These are phyloP conservation scores for Biancaea sappan DNA, from an alignment of 306 rosid species.

Conservation along the genomic window DNA sequence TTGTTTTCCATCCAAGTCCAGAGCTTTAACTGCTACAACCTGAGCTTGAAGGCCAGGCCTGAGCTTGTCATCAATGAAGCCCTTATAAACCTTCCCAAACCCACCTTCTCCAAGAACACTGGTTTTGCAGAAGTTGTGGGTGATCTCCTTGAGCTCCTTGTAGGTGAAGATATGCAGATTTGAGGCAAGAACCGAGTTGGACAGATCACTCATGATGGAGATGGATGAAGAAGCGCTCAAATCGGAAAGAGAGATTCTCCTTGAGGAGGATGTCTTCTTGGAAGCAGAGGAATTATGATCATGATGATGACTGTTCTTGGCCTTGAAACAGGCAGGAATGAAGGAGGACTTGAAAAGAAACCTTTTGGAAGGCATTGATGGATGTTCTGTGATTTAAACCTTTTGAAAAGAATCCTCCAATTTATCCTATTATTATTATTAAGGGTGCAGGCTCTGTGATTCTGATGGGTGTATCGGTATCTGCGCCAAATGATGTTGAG, in stretches of 20 bases:
- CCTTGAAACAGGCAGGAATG: constrained; percentile 57
- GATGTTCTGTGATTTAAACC: too few relatives aligned
- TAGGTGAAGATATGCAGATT: constrained; percentile 73
- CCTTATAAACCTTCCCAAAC: constrained; percentile 86
- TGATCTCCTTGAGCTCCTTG: constrained; percentile 65
- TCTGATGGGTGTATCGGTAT: constrained; percentile 28
- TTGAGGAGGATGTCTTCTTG: constrained; percentile 48
- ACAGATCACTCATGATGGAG: constrained; percentile 75
- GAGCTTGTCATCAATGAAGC: constrained; percentile 69
- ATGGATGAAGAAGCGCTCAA: constrained; percentile 62
- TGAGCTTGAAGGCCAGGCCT: constrained; percentile 59
- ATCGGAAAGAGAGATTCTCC: constrained; percentile 76
- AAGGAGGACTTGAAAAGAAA: constrained; percentile 40
- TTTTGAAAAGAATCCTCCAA: too few relatives aligned
- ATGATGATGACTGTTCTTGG: constrained; percentile 30
- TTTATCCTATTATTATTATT: too few relatives aligned
- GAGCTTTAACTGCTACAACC: constrained; percentile 74
- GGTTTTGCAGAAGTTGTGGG: constrained; percentile 54
- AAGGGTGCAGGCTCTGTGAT: constrained; percentile 20
- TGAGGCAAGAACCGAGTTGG: constrained; percentile 73
- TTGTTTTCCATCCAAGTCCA: constrained; percentile 86
- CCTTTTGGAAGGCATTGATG: constrained; percentile 59
- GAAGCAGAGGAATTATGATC: constrained; percentile 19
- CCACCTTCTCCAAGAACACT: constrained; percentile 92
- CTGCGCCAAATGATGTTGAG: constrained; percentile 31